Evolutionary conservation across 805 yeast species (phyloP).

Genomic region (Spathaspora hagerdaliae): DNA sequence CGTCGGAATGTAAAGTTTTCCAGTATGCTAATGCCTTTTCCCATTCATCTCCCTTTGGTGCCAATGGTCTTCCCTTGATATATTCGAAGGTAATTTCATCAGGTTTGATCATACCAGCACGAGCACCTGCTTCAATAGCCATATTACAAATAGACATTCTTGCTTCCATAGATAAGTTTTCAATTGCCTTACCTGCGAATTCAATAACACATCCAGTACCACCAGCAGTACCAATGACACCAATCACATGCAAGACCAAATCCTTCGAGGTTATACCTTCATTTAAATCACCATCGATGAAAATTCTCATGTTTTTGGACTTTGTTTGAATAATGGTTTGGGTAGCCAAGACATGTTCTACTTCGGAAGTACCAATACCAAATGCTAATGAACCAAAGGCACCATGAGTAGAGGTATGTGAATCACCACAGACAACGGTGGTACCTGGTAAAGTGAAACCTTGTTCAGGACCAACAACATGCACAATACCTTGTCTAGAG

Average conservation of each 20-base stretch:
- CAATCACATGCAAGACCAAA: slow-evolving; percentile 88
- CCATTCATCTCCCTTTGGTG: slow-evolving; percentile 94
- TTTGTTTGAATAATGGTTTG: slow-evolving; percentile 93
- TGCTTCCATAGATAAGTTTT: slow-evolving; percentile 89
- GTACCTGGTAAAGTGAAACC: slow-evolving; percentile 98
- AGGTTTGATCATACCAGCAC: slow-evolving; percentile 99
- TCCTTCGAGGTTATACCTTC: slow-evolving; percentile 97
- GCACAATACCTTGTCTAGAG: slow-evolving; percentile 95
- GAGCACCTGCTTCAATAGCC: slow-evolving; percentile 99
- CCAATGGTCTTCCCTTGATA: slow-evolving; percentile 88
- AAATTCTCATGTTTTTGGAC: slow-evolving; percentile 92
- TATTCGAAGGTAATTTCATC: slow-evolving; percentile 86
- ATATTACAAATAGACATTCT: slow-evolving; percentile 99
- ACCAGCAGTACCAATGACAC: slow-evolving; percentile 98
- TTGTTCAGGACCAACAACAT: slow-evolving; percentile 98
- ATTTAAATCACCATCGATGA: slow-evolving; percentile 75
- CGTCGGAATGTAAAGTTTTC: slow-evolving; percentile 83
- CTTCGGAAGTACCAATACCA: slow-evolving; percentile 99
- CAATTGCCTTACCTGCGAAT: slow-evolving; percentile 94
- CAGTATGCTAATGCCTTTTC: slow-evolving; percentile 90
- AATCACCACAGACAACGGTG: slow-evolving; percentile 98
- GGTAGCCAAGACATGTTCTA: slow-evolving; percentile 97
- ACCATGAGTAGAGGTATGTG: slow-evolving; percentile 98
- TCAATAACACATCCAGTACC: slow-evolving; percentile 98
- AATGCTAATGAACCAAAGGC: slow-evolving; percentile 97